phyloP scores from a whole-genome alignment of 768 basidiomycete species.

The Hygrophoropsis aurantiaca region DNA sequence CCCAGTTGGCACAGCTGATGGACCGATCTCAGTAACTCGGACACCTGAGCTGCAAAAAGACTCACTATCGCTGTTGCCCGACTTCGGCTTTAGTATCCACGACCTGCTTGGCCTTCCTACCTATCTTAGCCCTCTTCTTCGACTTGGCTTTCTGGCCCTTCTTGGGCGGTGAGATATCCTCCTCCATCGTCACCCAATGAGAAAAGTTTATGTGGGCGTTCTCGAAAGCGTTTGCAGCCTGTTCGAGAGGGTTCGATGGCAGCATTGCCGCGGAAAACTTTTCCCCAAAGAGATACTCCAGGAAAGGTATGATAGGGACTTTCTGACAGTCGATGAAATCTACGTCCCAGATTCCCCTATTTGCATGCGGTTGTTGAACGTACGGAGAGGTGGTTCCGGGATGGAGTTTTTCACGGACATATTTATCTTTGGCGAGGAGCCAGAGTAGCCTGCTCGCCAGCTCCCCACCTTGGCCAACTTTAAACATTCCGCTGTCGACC shows the following conservation, averaged over 20 bases:
- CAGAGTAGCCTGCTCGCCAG: constrained; percentile 8
- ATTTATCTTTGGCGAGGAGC: constrained; percentile 9
- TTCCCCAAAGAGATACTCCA: constrained; percentile 12
- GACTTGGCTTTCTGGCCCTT: too few relatives aligned
- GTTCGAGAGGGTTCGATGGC: background rate
- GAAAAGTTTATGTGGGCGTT: constrained; percentile 4
- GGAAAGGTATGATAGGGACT: constrained; percentile 9
- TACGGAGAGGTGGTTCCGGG: too few relatives aligned
- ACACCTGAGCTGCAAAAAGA: background rate
- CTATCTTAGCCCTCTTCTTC: too few relatives aligned
- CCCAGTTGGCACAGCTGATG: background rate
- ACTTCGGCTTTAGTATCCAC: background rate
- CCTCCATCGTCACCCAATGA: constrained; percentile 12
- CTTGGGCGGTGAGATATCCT: constrained; percentile 1
- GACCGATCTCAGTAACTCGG: too few relatives aligned
- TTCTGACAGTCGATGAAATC: constrained; percentile 11
- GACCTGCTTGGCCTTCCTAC: background rate
- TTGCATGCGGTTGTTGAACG: too few relatives aligned
- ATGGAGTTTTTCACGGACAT: constrained; percentile 1
- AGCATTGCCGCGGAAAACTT: background rate
- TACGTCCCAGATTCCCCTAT: background rate
- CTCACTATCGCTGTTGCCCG: background rate
- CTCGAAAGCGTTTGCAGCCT: constrained; percentile 4
- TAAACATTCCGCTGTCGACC: constrained; percentile 8
- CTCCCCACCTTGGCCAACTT: constrained; percentile 7